Evolutionary conservation across 306 rosid genomes (phyloP), one percentile per base, ranked within the genome.

Genomic region (Lathyrus sativus): DNA sequence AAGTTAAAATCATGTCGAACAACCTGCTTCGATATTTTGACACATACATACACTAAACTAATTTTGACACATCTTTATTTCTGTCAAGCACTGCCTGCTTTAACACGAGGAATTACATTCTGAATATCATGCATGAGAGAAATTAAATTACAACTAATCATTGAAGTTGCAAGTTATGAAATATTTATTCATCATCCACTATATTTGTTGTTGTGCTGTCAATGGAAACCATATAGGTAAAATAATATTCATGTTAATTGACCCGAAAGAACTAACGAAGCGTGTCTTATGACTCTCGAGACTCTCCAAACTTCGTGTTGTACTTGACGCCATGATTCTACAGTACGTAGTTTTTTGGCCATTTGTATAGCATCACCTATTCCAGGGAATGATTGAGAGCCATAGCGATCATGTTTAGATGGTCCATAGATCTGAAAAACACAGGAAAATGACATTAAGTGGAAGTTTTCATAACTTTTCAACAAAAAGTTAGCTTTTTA

Each of bases 271-370:
- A 83, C 79, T 69, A 76, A 70, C 3, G 91, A 80, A 33, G 85
- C 86, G 8, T 81, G 89, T 70, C 59, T 87, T 51, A 87, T 72
- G 44, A 79, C 86, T 78, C 90, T 84, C 7, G 96, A 73, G 56
- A 87, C 89, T 78, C 90, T 76, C 90, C 90, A 89, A 48, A 81
- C 82, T n/a, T n/a, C n/a, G n/a, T n/a, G 92, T 64, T 87, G 89
- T 49, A 81, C 86, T 48, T 49, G 74, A 67, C 59, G 69, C 92
- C 92, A 76, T 22, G 92, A 81, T 70, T 86, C 92, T 53, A 64
- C 28, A 29, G 71, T 85, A n/a, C 81, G 73, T 14, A 57, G 19
- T 15, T 37, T 61, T 48, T 78, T 70, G 2, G 90, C 96, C 60
- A 68, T 53, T 65, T 68, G 76, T n/a, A 83, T 22, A 33, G 84